phyloP scores from a whole-genome alignment of 73 alveolate species.

The Paramecium tetraurelia region DNA sequence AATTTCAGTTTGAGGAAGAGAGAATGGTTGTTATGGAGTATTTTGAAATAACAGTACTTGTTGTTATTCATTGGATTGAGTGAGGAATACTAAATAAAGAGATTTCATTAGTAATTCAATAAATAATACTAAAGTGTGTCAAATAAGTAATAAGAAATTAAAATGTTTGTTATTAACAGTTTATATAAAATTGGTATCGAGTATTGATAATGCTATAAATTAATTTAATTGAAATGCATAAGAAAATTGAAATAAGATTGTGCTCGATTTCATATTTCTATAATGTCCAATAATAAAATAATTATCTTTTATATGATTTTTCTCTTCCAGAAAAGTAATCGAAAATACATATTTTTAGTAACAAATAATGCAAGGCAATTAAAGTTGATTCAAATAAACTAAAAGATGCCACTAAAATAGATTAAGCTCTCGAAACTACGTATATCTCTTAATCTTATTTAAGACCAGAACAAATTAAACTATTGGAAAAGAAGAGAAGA shows the following conservation, averaged over 20 bases:
- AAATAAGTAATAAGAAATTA: neutral
- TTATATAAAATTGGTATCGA: neutral
- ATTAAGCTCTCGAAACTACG: neutral
- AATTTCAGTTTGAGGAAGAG: neutral
- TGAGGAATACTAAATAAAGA: neutral
- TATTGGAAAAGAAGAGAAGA: conserved; percentile 3
- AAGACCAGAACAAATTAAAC: neutral
- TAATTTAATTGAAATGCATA: neutral
- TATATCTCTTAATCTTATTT: neutral
- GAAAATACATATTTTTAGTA: neutral
- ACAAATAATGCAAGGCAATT: neutral
- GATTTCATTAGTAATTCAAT: neutral
- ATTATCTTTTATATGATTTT: conserved; percentile 33
- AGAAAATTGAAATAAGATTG: neutral
- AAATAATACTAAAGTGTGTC: neutral
- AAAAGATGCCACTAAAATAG: neutral
- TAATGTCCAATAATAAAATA: conserved; percentile 8
- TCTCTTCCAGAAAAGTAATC: neutral
- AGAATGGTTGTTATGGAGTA: neutral
- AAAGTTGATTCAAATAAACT: neutral
- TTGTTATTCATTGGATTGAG: neutral
- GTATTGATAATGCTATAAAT: neutral
- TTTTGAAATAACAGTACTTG: neutral
- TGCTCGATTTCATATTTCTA: conserved; percentile 28
- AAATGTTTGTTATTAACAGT: neutral